Percentiles rank a stretch among this genome's conserved stretches.
Evolutionary conservation across 768 basidiomycete species (phyloP).

Genomic region (Xerocomellus amylosporus): DNA sequence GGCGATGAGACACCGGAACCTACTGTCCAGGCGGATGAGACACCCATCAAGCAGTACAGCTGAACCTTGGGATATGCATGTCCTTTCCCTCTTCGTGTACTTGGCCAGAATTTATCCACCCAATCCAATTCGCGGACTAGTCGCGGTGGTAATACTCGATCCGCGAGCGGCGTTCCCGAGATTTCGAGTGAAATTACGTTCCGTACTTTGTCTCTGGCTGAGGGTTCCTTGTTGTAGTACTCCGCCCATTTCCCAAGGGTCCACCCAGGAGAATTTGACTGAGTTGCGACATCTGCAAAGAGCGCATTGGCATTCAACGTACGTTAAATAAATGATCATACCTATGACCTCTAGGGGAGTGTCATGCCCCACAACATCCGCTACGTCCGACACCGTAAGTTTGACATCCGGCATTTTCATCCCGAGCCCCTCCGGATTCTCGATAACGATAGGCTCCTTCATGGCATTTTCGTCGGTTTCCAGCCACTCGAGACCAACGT

Average conservation of each 20-base stretch:
- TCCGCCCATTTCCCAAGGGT: slow-evolving; percentile 87
- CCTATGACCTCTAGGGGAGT: slow-evolving; percentile 90
- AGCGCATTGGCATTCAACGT: slow-evolving; percentile 1
- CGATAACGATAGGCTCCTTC: slow-evolving; percentile 81
- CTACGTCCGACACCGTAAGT: slow-evolving; percentile 80
- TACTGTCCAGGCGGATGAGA: slow-evolving; percentile 91
- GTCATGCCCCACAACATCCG: slow-evolving; percentile 72
- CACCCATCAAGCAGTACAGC: slow-evolving; percentile 96
- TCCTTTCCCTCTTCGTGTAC: slow-evolving; percentile 66
- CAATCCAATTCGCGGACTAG: slow-evolving; percentile 90
- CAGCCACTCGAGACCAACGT: slow-evolving; percentile 74
- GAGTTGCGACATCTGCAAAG: slow-evolving; percentile 76
- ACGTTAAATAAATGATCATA: slow-evolving; percentile 32
- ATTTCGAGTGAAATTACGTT: slow-evolving; percentile 97
- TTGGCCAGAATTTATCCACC: slow-evolving; percentile 96
- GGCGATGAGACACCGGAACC: slow-evolving; percentile 27
- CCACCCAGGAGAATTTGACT: slow-evolving; percentile 85
- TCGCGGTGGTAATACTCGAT: slow-evolving; percentile 77
- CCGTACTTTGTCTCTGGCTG: slow-evolving; percentile 77
- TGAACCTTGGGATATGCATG: slow-evolving; percentile 90
- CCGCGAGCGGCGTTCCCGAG: slow-evolving; percentile 77
- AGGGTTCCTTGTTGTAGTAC: slow-evolving; percentile 69
- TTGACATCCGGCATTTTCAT: slow-evolving; percentile 80
- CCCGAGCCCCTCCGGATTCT: slow-evolving; percentile 75
- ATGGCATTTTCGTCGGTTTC: slow-evolving; percentile 68